phyloP scores from a whole-genome alignment of 2,329 filamentous ascomycete genomes.

The Phaeoacremonium minimum region DNA sequence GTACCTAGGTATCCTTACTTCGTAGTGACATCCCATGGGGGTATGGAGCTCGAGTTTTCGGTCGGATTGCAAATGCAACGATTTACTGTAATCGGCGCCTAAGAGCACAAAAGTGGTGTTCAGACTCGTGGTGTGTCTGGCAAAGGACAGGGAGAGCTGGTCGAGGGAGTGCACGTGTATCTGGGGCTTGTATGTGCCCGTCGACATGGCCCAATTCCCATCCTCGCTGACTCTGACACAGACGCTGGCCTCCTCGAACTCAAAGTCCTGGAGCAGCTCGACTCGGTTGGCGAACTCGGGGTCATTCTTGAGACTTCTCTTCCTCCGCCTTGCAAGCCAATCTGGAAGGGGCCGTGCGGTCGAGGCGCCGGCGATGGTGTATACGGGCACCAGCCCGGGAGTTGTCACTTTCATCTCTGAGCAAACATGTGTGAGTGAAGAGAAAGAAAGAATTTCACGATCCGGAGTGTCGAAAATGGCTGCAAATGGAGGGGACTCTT shows the following conservation, averaged over 20 bases:
- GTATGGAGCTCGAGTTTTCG: slow-evolving; percentile 92
- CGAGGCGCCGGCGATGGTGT: slow-evolving; percentile 89
- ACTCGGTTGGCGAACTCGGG: slow-evolving; percentile 89
- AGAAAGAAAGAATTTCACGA: too few species aligned
- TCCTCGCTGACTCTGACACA: slow-evolving; percentile 90
- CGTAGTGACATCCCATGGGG: slow-evolving; percentile 80
- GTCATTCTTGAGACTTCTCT: slow-evolving; percentile 88
- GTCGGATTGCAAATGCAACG: slow-evolving; percentile 87
- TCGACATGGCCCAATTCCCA: slow-evolving; percentile 96
- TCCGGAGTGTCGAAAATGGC: too few species aligned
- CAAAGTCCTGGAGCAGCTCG: slow-evolving; percentile 94
- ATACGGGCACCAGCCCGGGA: slow-evolving; percentile 78
- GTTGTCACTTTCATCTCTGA: slow-evolving; percentile 86
- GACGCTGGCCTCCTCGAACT: slow-evolving; percentile 91
- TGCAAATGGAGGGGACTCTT: too few species aligned
- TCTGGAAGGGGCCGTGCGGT: slow-evolving; percentile 86
- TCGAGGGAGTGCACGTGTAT: slow-evolving; percentile 95
- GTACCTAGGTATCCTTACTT: slow-evolving; percentile 86
- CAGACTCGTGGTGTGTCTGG: slow-evolving; percentile 84
- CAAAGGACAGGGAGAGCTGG: slow-evolving; percentile 88
- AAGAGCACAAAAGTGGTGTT: slow-evolving; percentile 90
- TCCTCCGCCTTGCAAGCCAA: slow-evolving; percentile 87
- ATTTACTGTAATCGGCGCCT: slow-evolving; percentile 89
- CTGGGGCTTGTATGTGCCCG: slow-evolving; percentile 70
- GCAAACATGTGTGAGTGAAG: too few species aligned